These are phyloP conservation scores for Linum usitatissimum DNA, from an alignment of 345 rosid genomes.

Conservation along the genomic window DNA sequence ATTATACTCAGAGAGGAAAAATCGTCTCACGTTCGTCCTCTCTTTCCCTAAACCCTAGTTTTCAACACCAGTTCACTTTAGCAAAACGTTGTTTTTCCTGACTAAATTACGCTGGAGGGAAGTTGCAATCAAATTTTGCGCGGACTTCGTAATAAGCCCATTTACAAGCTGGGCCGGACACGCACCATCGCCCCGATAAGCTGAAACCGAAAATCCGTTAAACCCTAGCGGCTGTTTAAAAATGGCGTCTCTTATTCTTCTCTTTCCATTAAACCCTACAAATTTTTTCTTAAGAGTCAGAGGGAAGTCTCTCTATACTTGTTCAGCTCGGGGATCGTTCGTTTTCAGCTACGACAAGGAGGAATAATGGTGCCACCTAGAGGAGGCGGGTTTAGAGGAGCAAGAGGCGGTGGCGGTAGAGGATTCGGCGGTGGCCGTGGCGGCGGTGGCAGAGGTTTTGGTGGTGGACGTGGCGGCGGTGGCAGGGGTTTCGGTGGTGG, in stretches of 20 bases:
- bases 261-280: neutral
- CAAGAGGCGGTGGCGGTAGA: slow-evolving; percentile 8
- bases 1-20: neutral
- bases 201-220: neutral
- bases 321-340: neutral
- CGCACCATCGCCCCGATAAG: neutral
- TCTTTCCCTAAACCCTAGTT: neutral
- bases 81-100: neutral
- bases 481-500: slow-evolving; percentile 25
- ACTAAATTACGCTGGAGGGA: neutral
- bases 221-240: neutral
- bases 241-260: neutral
- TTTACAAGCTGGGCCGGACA: neutral
- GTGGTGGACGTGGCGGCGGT: slow-evolving; percentile 12
- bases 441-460: slow-evolving; percentile 7
- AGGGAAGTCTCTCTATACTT: neutral
- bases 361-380: slow-evolving; percentile 19
- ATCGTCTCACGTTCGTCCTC: neutral
- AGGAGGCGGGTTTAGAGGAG: slow-evolving; percentile 18
- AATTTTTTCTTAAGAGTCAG: neutral
- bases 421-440: slow-evolving; percentile 9
- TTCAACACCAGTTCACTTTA: neutral
- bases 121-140: neutral
- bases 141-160: neutral
- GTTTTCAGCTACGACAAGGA: neutral